Conservation (phyloP, 179 eudicot species). For the Heliamphora pulchella region DNA sequence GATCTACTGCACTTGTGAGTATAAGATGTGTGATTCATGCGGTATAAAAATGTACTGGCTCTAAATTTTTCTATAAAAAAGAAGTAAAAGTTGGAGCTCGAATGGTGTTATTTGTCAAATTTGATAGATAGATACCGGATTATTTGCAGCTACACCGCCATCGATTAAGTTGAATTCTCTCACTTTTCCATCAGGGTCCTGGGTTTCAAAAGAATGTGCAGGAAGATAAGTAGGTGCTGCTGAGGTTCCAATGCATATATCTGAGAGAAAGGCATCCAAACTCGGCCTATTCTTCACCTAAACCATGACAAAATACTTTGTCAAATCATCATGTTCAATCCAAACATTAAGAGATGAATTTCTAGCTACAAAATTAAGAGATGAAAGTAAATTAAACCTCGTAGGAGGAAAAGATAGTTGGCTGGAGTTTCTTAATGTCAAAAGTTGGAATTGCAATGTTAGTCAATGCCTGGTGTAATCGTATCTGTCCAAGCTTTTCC, state of each 20-base stretch:
- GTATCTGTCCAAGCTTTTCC: constrained; percentile 37
- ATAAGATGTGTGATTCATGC: too few relatives aligned
- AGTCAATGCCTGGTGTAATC: constrained; percentile 37
- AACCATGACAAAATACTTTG: not conserved
- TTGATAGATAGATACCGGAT: constrained; percentile 33
- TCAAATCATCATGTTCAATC: not conserved
- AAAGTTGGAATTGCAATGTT: constrained; percentile 52
- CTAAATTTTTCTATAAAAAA: not conserved
- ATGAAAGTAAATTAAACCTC: constrained; percentile 26
- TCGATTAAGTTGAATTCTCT: constrained; percentile 46
- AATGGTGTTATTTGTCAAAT: not conserved
- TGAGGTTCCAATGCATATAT: constrained; percentile 43
- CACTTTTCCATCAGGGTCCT: constrained; percentile 23
- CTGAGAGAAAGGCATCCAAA: constrained; percentile 34
- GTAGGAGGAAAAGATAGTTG: constrained; percentile 46
- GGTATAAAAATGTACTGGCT: too few relatives aligned
- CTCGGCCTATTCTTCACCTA: constrained; percentile 33
- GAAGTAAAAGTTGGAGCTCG: not conserved
- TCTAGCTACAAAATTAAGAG: not conserved
- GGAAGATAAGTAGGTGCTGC: constrained; percentile 52
- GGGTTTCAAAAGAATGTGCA: constrained; percentile 32
- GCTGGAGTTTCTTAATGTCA: constrained; percentile 46
- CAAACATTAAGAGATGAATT: not conserved
- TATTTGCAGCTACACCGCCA: constrained; percentile 49
- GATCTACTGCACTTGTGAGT: too few relatives aligned